Evolutionary conservation across 139 green algal genomes (phyloP), one percentile per base, ranked within the genome.

Genomic region (Closterium sp.): DNA sequence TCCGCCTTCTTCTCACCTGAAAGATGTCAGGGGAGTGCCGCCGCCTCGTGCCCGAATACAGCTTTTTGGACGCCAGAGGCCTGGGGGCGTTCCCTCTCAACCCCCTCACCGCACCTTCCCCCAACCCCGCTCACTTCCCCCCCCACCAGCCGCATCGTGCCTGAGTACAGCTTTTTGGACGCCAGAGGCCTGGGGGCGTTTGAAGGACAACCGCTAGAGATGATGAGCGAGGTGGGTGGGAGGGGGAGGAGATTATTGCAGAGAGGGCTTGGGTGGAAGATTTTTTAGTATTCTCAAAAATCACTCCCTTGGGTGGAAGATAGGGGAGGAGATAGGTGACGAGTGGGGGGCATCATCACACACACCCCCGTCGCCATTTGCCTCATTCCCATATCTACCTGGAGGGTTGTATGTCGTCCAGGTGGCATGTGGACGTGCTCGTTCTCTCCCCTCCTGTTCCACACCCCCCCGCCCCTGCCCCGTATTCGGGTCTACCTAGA

Each of bases 21-120:
- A n/a, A n/a, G n/a, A n/a, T n/a, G n/a, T n/a, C n/a, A n/a, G n/a
- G n/a, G n/a, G n/a, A n/a, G n/a, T n/a, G n/a, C n/a, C n/a, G n/a
- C n/a, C n/a, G n/a, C n/a, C n/a, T 94, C n/a, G 92, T 94, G 84
- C 92, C 92, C 10, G 92, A 94, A 88, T 92, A 94, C 88, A 90
- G 34, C 88, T 92, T 94, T 42, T 38, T 92, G 70, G 88, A 92
- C 29, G 88, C 92, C 24, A 79, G 92, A 7, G 11, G 62, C 5
- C 19, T 79, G 5, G 38, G 38, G 38, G 38, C 13, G 38, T 50
- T 9, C 38, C 38, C 38, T 50, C 38, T 13, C 38, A 50, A 9
- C 38, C 13, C 38, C 38, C 38, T 50, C 38, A 50, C 38, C 13
- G 13, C 38, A n/a, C 38, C 38, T 50, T 50, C 5, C 5, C 38